phyloP scores from a whole-genome alignment of 2,329 filamentous ascomycete species.

The Geosmithia morbida region DNA sequence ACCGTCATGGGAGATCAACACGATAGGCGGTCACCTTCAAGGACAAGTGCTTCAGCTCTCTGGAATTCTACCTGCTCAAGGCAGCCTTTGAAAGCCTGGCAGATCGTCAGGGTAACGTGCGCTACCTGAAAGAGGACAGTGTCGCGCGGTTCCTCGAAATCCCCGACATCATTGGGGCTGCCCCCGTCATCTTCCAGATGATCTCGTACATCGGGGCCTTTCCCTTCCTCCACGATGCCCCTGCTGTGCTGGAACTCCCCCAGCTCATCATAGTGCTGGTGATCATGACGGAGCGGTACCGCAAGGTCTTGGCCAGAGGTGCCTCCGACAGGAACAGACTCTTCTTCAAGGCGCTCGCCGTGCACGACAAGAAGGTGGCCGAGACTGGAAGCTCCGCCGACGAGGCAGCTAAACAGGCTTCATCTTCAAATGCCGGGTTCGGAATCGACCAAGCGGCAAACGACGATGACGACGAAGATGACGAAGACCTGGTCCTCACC shows the following conservation, averaged over 20 bases:
- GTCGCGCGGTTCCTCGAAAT: constrained; percentile 59
- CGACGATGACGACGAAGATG: constrained; percentile 30
- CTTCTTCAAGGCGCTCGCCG: constrained; percentile 56
- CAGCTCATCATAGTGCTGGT: constrained; percentile 59
- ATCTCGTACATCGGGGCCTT: constrained; percentile 58
- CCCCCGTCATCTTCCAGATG: constrained; percentile 58
- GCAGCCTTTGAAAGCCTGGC: constrained; percentile 59
- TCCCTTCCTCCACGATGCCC: constrained; percentile 57
- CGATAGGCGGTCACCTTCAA: constrained; percentile 47
- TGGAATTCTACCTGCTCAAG: constrained; percentile 61
- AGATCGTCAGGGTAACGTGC: constrained; percentile 44
- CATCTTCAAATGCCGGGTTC: constrained; percentile 22
- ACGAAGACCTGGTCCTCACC: constrained; percentile 52
- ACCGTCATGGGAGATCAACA: neutral
- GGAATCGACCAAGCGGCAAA: constrained; percentile 28
- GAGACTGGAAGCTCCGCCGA: constrained; percentile 8
- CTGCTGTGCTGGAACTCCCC: constrained; percentile 53
- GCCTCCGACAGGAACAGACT: constrained; percentile 46
- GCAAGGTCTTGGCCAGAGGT: constrained; percentile 43
- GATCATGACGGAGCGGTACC: constrained; percentile 57
- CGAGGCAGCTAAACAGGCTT: constrained; percentile 4
- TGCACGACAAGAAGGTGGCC: constrained; percentile 47
- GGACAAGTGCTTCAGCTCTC: constrained; percentile 53
- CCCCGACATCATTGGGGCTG: constrained; percentile 53
- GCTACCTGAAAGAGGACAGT: constrained; percentile 55